Base-by-base conservation (phyloP, 345 rosid species). In the Rhizophora mangle region DNA sequence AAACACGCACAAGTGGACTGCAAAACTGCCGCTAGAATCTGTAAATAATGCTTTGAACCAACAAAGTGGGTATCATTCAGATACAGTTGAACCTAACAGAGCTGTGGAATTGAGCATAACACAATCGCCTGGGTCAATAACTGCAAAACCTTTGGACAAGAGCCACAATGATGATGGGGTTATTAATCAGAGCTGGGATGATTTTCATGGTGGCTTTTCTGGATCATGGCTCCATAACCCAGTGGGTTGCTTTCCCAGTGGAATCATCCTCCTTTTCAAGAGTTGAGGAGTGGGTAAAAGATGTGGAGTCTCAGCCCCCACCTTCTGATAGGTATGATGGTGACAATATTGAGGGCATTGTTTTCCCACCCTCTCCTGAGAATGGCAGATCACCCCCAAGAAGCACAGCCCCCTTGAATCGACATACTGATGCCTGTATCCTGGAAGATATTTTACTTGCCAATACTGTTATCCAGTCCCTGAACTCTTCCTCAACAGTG, bases 231-330 rank as follows among this genome's bases (percentile, higher is more conserved):
- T 90, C 56, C 82, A 81, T 74, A 86, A 89, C 59, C 59, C 96
- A 90, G 31, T 91, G 97, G 97, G 84, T 95, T 67, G 99, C 97
- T 1, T 88, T 95, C 83, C 74, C 91, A 20, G 74, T 74, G 0
- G 88, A 82, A 24, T 81, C 96, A 4, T 83, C 96, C 4, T 82
- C 93, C 0, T 85, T 83, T 75, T 72, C 83, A 32, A 84, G 99
- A 75, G 96, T 92, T 8, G 86, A 89, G 22, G 89, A 89, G 36
- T 92, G 99, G 97, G 93, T 95, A 22, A 85, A 70, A 70, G 90
- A 85, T 74, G 86, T 91, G n/a, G 82, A 82, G 43, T 74, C 68
- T 8, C 74, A 81, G 51, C 64, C 76, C 13, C 59, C 64, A 20
- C 67, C 64, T 74, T 82, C 78, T 2, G 60, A 56, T 56, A 15